phyloP scores from a whole-genome alignment of 331 rosid species.

The Quercus lobata region DNA sequence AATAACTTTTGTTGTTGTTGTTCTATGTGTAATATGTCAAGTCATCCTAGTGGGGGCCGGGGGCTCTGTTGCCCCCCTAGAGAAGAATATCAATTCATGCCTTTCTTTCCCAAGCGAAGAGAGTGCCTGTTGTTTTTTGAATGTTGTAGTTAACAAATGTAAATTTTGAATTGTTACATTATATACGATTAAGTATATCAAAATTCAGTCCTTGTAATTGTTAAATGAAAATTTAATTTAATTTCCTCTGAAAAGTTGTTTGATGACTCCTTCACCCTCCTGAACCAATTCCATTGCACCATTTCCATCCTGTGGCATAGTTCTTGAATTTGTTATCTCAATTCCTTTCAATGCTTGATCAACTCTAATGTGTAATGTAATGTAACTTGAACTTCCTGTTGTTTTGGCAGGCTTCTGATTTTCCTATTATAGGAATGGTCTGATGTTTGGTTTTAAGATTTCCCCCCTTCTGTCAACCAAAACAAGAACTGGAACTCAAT shows the following conservation, averaged over 20 bases:
- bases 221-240: constrained; percentile 1
- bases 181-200: constrained; percentile 28
- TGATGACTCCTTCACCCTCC: neutral
- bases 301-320: neutral
- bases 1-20: constrained; percentile 28
- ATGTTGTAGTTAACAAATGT: constrained; percentile 57
- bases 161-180: constrained; percentile 30
- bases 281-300: neutral
- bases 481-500: too few species aligned
- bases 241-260: neutral
- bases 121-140: constrained; percentile 34
- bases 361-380: too few species aligned
- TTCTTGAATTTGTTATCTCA: too few species aligned
- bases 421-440: too few species aligned
- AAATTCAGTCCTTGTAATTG: constrained; percentile 8
- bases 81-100: constrained; percentile 28
- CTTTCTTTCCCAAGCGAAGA: constrained; percentile 10
- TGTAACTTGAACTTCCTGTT: too few species aligned
- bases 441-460: too few species aligned
- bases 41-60: constrained; percentile 22
- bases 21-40: constrained; percentile 26
- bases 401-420: too few species aligned
- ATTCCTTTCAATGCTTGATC: too few species aligned
- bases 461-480: too few species aligned
- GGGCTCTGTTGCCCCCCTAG: constrained; percentile 18